These are phyloP conservation scores for Aspergillus nidulans DNA, from an alignment of 495 filamentous ascomycete genomes.

Conservation along the genomic window DNA sequence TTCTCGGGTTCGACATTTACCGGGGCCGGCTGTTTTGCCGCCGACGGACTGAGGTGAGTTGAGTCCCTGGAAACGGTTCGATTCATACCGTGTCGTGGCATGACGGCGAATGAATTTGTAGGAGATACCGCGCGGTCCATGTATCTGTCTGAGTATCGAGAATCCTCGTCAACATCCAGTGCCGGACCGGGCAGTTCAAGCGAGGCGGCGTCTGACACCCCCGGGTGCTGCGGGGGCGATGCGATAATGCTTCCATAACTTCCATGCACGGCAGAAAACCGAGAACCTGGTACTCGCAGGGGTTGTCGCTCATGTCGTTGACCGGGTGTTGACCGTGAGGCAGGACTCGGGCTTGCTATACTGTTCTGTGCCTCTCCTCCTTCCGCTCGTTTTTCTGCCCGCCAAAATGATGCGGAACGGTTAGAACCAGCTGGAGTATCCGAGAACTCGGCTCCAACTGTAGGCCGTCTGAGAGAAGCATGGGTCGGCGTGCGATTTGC, in stretches of 20 bases:
- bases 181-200: constrained; percentile 75
- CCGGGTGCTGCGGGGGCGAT: constrained; percentile 48
- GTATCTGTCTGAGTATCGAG: constrained; percentile 23
- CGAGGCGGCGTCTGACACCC: constrained; percentile 39
- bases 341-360: constrained; percentile 10
- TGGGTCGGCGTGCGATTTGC: constrained; percentile 52
- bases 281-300: constrained; percentile 34
- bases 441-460: constrained; percentile 7
- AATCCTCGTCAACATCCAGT: constrained; percentile 44
- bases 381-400: constrained; percentile 23
- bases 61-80: constrained; percentile 7
- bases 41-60: constrained; percentile 9
- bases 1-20: constrained; percentile 11
- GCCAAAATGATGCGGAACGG: constrained; percentile 12
- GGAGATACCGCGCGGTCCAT: constrained; percentile 5
- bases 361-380: constrained; percentile 13
- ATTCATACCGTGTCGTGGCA: constrained; percentile 22
- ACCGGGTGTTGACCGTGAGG: constrained; percentile 25
- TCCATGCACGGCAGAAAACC: constrained; percentile 33
- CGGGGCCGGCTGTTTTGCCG: constrained; percentile 10
- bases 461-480: constrained; percentile 27
- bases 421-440: constrained; percentile 10
- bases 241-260: constrained; percentile 75
- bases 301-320: constrained; percentile 34
- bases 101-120: constrained; percentile 27